Percentiles rank a stretch among this genome's conserved stretches.
phyloP scores from a whole-genome alignment of 1,139 yeast genomes.

The Suhomyces terraborum region DNA sequence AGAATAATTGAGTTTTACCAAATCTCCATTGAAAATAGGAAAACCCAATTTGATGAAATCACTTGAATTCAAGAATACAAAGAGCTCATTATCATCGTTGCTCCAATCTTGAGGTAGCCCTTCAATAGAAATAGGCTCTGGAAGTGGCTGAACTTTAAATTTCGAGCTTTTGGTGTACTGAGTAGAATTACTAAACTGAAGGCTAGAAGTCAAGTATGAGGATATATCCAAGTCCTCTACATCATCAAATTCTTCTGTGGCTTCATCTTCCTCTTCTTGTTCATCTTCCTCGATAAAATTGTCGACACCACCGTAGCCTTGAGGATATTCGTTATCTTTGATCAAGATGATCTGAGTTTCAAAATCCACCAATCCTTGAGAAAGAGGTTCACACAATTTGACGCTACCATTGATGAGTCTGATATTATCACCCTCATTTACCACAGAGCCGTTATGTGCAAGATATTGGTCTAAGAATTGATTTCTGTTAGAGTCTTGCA shows the following conservation, averaged over 20 bases:
- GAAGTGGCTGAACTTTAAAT: conserved; percentile 34
- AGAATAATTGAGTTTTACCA: conserved; percentile 43
- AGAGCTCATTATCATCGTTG: conserved; percentile 45
- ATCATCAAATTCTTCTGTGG: conserved; percentile 7
- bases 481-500: conserved; percentile 30
- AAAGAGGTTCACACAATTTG: conserved; percentile 68
- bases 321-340: conserved; percentile 28
- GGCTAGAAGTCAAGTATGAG: conserved; percentile 36
- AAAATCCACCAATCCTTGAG: conserved; percentile 57
- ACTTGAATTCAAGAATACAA: conserved; percentile 54
- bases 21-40: conserved; percentile 67
- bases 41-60: conserved; percentile 59
- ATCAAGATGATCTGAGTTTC: conserved; percentile 57
- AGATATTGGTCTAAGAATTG: conserved; percentile 32
- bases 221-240: conserved; percentile 35
- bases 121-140: conserved; percentile 30
- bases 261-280: conserved; percentile 14
- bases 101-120: conserved; percentile 33
- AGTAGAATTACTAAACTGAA: conserved; percentile 24
- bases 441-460: conserved; percentile 34
- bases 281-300: conserved; percentile 8
- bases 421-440: conserved; percentile 37
- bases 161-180: conserved; percentile 8
- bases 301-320: conserved; percentile 10
- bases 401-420: conserved; percentile 52